A percentile compares a stretch with the other conserved stretches of the same genome.
Conservation (phyloP, 2,329 filamentous ascomycete species). For the Diaporthe ilicicola region DNA sequence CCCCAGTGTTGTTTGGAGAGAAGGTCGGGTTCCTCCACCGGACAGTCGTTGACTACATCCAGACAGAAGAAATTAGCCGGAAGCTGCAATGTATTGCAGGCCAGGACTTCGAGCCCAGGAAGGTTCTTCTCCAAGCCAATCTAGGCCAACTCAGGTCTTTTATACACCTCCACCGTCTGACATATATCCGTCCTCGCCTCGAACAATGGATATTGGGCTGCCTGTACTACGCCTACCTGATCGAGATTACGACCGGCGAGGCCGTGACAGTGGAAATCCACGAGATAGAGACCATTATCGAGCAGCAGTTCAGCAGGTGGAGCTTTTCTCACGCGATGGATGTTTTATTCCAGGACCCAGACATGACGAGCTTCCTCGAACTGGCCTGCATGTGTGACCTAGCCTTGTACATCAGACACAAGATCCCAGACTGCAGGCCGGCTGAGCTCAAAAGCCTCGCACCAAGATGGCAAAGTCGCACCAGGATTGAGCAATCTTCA, state of each 20-base stretch:
- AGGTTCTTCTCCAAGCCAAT: slow-evolving; percentile 9
- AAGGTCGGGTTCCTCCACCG: slow-evolving; percentile 26
- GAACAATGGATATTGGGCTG: slow-evolving; percentile 13
- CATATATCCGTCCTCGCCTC: neutral
- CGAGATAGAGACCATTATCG: slow-evolving; percentile 5
- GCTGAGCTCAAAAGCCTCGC: neutral
- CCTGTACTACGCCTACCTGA: slow-evolving; percentile 4
- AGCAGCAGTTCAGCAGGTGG: neutral
- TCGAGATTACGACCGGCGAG: neutral
- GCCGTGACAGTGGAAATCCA: neutral
- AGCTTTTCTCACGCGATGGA: neutral
- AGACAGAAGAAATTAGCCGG: slow-evolving; percentile 31
- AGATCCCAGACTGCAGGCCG: neutral
- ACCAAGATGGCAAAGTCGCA: neutral
- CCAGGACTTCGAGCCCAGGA: neutral
- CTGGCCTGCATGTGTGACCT: neutral
- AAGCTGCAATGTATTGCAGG: neutral
- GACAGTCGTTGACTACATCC: slow-evolving; percentile 30
- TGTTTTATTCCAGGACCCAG: neutral
- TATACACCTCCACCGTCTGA: slow-evolving; percentile 2
- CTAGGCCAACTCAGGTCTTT: slow-evolving; percentile 16
- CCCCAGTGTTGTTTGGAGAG: slow-evolving; percentile 12
- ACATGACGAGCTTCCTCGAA: neutral
- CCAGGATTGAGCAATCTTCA: neutral
- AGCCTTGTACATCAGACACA: neutral